Conservation (phyloP, 2,329 filamentous ascomycete genomes). For the Alternaria gansuensis region DNA sequence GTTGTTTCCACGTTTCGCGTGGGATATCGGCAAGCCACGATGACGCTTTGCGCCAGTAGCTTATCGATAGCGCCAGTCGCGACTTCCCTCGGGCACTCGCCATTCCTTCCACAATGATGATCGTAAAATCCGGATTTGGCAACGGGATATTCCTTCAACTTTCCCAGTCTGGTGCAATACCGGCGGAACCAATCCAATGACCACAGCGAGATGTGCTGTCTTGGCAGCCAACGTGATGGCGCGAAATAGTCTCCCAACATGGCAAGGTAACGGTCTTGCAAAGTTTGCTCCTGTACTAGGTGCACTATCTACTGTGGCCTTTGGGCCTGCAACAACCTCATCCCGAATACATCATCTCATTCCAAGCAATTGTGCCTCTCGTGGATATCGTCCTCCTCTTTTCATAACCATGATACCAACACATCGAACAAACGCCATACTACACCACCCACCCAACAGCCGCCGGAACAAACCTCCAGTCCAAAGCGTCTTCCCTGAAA, state of each 20-base stretch:
- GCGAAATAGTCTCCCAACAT: background rate
- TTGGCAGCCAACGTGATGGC: too few relatives aligned
- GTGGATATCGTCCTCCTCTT: conserved; percentile 33
- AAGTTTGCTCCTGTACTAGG: conserved; percentile 21
- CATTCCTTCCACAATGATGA: background rate
- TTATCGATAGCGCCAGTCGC: conserved; percentile 26
- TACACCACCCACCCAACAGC: conserved; percentile 18
- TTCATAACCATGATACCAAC: conserved; percentile 20
- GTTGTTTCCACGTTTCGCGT: conserved; percentile 33
- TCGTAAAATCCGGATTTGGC: background rate
- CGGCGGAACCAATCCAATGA: too few relatives aligned
- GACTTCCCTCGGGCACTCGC: background rate
- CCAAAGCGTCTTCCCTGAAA: conserved; percentile 25
- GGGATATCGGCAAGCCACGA: conserved; percentile 18
- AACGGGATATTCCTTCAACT: too few relatives aligned
- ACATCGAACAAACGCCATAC: conserved; percentile 29
- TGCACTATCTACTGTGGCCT: conserved; percentile 33
- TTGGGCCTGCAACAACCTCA: conserved; percentile 11
- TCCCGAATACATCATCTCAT: conserved; percentile 22
- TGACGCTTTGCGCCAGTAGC: conserved; percentile 11
- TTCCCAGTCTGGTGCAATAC: too few relatives aligned
- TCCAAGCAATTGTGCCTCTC: conserved; percentile 28
- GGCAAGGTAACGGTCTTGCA: background rate
- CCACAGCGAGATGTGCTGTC: too few relatives aligned
- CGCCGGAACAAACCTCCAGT: conserved; percentile 28